Evolutionary conservation across 1,284 basidiomycete species (phyloP).

Genomic region (Pseudomicrostroma phylloplanum): DNA sequence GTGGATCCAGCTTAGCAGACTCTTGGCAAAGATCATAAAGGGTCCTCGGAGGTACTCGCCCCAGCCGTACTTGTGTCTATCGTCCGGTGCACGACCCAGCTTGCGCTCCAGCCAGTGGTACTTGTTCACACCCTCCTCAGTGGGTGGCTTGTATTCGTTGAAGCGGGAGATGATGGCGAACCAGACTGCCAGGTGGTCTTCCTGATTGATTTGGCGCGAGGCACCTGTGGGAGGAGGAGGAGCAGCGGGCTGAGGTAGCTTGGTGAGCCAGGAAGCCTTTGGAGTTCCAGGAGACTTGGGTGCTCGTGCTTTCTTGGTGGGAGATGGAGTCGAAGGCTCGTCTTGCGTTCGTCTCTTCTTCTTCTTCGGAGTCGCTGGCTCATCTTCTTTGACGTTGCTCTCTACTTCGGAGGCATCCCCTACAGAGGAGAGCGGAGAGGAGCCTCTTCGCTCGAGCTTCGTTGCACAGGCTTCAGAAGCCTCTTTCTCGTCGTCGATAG

Average conservation of each 20-base stretch:
- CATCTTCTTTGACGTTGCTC: background rate
- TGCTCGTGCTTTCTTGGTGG: background rate
- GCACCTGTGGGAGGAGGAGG: background rate
- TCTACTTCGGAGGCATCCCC: background rate
- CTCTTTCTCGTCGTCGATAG: no score
- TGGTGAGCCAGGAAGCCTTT: conserved; percentile 2
- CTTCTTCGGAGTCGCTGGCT: background rate
- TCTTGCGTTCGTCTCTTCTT: background rate
- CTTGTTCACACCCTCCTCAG: background rate
- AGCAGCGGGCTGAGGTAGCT: background rate
- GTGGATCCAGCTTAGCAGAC: background rate
- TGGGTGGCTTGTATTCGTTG: background rate
- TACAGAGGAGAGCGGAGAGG: background rate
- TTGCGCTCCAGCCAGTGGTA: conserved; percentile 1
- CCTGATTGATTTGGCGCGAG: background rate
- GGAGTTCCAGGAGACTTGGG: background rate
- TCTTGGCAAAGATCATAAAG: conserved; percentile 3
- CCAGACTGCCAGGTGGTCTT: background rate
- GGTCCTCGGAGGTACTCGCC: background rate
- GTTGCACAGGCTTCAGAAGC: no score
- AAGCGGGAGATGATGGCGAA: conserved; percentile 4
- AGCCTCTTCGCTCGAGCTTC: background rate
- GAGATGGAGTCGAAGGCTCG: background rate
- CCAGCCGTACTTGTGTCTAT: background rate
- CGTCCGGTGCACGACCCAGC: background rate